Percentiles rank a stretch among this genome's conserved stretches.
Conservation (phyloP, 2,329 filamentous ascomycete genomes). For the Akanthomyces uredinophilus region DNA sequence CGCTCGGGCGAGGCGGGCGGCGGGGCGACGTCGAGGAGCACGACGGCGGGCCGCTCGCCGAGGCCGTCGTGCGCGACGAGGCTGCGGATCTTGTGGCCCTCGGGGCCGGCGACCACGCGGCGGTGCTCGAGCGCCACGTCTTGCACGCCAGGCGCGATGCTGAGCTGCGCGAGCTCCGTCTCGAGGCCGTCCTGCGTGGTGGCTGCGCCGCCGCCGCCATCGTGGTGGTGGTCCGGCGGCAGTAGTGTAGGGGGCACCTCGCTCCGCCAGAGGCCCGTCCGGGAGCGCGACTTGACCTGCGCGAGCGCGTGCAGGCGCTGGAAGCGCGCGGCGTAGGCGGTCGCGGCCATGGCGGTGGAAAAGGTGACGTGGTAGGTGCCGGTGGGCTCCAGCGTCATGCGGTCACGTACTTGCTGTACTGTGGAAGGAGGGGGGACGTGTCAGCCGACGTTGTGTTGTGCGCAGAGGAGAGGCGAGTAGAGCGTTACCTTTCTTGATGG, state of each 20-base stretch:
- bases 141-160: conserved; percentile 26
- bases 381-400: conserved; percentile 55
- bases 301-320: conserved; percentile 29
- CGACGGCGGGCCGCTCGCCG: conserved; percentile 23
- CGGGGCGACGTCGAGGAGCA: conserved; percentile 27
- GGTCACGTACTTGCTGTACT: conserved; percentile 61
- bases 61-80: conserved; percentile 21
- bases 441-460: not conserved
- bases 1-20: conserved; percentile 25
- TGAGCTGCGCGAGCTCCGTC: conserved; percentile 24
- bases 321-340: conserved; percentile 48
- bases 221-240: conserved; percentile 6
- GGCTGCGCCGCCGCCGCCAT: conserved; percentile 12
- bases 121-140: conserved; percentile 16
- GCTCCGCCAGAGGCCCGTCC: conserved; percentile 27
- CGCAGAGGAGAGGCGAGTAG: conserved; percentile 9
- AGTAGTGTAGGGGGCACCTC: conserved; percentile 24
- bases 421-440: conserved; percentile 13
- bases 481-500: conserved; percentile 50
- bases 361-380: conserved; percentile 69
- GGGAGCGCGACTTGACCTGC: conserved; percentile 26
- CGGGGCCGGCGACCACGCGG: conserved; percentile 22
- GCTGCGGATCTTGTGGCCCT: conserved; percentile 22
- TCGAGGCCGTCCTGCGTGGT: conserved; percentile 17
- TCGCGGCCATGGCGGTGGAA: conserved; percentile 51